Evolutionary conservation across 2,329 filamentous ascomycete species (phyloP).

Genomic region (Curvularia eragrostidis): DNA sequence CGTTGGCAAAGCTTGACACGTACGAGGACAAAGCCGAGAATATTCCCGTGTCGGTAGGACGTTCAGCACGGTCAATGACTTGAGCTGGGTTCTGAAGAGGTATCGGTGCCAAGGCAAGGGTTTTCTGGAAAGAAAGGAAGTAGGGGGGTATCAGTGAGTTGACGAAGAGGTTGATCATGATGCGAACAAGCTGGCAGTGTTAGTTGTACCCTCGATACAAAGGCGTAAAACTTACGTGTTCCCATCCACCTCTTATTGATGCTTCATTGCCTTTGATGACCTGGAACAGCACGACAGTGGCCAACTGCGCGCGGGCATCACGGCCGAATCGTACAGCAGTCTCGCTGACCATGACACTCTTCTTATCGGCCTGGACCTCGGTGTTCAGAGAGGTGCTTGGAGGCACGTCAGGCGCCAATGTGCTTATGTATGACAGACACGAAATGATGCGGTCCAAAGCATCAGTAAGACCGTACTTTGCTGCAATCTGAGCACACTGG

Average conservation of each 20-base stretch:
- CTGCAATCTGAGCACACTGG: slow-evolving; percentile 91
- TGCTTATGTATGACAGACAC: slow-evolving; percentile 88
- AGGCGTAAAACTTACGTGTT: slow-evolving; percentile 64
- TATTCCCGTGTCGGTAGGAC: slow-evolving; percentile 79
- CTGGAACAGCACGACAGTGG: slow-evolving; percentile 92
- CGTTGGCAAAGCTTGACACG: slow-evolving; percentile 97
- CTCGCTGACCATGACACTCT: slow-evolving; percentile 98
- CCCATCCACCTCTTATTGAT: slow-evolving; percentile 78
- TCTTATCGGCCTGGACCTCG: slow-evolving; percentile 89
- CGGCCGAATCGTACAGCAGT: slow-evolving; percentile 93
- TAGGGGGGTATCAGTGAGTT: slow-evolving; percentile 91
- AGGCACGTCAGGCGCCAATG: slow-evolving; percentile 75
- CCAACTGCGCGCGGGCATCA: slow-evolving; percentile 91
- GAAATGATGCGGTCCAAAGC: slow-evolving; percentile 92
- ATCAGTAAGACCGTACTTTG: slow-evolving; percentile 80
- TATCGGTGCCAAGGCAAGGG: slow-evolving; percentile 77
- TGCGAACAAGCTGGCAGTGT: slow-evolving; percentile 75
- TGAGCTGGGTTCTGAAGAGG: slow-evolving; percentile 90
- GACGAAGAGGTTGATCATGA: slow-evolving; percentile 93
- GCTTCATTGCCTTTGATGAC: slow-evolving; percentile 86
- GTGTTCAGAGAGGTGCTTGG: slow-evolving; percentile 91
- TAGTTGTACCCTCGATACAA: slow-evolving; percentile 34
- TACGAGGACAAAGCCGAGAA: slow-evolving; percentile 96
- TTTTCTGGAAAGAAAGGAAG: slow-evolving; percentile 68
- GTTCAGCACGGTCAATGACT: slow-evolving; percentile 85